Evolutionary conservation across 768 basidiomycete species (phyloP).

Genomic region (Panellus pusillus): DNA sequence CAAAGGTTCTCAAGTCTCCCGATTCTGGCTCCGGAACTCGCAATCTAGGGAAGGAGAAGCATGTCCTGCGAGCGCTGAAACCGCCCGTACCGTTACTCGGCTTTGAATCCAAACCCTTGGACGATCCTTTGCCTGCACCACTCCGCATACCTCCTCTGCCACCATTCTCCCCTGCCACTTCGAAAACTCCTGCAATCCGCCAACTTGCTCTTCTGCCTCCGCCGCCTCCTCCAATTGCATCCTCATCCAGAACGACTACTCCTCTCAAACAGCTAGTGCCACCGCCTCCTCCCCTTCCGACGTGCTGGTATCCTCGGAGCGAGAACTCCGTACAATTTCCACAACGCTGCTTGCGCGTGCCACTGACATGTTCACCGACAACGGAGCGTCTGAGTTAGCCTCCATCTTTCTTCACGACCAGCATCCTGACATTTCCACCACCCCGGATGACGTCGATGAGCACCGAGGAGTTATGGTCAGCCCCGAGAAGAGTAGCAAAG

Average conservation of each 20-base stretch:
- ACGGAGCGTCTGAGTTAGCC: constrained; percentile 48
- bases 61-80: constrained; percentile 9
- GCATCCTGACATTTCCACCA: constrained; percentile 30
- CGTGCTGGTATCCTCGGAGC: constrained; percentile 30
- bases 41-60: not conserved
- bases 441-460: constrained; percentile 34
- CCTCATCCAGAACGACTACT: constrained; percentile 10
- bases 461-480: constrained; percentile 57
- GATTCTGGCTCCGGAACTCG: not conserved
- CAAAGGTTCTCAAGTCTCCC: not conserved
- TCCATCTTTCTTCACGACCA: constrained; percentile 55
- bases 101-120: not conserved
- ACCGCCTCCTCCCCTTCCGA: constrained; percentile 18
- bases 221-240: constrained; percentile 12
- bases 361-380: constrained; percentile 53
- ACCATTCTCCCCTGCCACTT: constrained; percentile 2
- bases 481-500: constrained; percentile 51
- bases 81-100: constrained; percentile 17
- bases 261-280: constrained; percentile 18
- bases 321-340: constrained; percentile 45
- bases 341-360: constrained; percentile 53
- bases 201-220: constrained; percentile 13
- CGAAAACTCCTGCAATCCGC: constrained; percentile 11
- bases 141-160: constrained; percentile 6
- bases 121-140: not conserved